phyloP scores from a whole-genome alignment of 495 filamentous ascomycete species.

The Talaromyces liani region DNA sequence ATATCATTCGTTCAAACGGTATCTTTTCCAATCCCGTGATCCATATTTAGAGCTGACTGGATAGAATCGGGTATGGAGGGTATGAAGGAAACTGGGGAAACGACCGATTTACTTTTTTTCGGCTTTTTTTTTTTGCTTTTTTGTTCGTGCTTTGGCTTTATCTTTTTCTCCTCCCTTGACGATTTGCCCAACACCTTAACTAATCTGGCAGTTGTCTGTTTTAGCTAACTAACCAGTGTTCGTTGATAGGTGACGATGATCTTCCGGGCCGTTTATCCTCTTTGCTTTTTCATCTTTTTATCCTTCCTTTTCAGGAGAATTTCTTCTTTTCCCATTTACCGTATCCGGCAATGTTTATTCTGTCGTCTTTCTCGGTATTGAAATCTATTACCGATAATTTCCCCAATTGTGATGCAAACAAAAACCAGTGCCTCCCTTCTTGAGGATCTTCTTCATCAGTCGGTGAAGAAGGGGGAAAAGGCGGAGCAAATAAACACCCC shows the following conservation, averaged over 20 bases:
- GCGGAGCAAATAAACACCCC: slow-evolving; percentile 8
- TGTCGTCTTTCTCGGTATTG: background rate
- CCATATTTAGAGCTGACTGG: slow-evolving; percentile 3
- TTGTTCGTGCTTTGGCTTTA: background rate
- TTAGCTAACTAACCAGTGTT: background rate
- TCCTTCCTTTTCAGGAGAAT: slow-evolving; percentile 11
- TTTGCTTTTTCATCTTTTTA: slow-evolving; percentile 5
- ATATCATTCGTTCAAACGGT: slow-evolving; percentile 5
- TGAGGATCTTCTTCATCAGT: background rate
- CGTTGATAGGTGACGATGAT: background rate
- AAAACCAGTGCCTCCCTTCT: background rate
- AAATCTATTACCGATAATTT: background rate
- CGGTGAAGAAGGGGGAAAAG: slow-evolving; percentile 2
- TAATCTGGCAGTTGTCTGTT: background rate
- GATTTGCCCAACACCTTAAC: background rate
- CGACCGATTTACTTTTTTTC: background rate
- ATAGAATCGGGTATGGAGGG: background rate
- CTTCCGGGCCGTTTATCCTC: slow-evolving; percentile 9
- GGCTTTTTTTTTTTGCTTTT: background rate
- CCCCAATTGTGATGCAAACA: background rate
- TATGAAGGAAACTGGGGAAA: background rate
- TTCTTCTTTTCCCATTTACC: slow-evolving; percentile 3
- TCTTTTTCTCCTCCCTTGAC: background rate
- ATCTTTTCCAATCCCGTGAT: background rate
- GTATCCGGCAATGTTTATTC: background rate